A percentile compares a stretch with the other conserved stretches of the same genome.
phyloP scores from a whole-genome alignment of 164 flowering plant genomes.

The Berberis thunbergii region DNA sequence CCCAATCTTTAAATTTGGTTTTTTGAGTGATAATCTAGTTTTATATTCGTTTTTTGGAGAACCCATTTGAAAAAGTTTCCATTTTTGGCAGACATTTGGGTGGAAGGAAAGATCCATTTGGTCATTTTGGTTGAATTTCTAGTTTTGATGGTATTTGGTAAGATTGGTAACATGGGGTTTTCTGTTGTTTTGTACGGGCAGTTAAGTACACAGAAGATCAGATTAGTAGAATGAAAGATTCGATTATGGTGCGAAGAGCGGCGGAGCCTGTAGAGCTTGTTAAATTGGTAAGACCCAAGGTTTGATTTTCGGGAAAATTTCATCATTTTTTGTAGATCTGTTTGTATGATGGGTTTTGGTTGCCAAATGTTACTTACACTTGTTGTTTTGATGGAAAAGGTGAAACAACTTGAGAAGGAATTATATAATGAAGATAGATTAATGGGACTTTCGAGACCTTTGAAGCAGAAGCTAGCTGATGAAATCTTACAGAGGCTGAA shows the following conservation, averaged over 20 bases:
- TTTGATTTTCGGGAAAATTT: not conserved
- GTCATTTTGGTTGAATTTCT: not conserved
- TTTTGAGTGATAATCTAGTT: too few species aligned
- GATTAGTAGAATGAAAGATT: conserved; percentile 78
- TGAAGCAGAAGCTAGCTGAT: conserved; percentile 54
- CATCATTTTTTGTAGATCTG: conserved; percentile 2
- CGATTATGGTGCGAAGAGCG: conserved; percentile 57
- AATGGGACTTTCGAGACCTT: conserved; percentile 29
- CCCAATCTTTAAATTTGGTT: conserved; percentile 3
- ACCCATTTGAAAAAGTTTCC: too few species aligned
- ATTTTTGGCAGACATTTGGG: too few species aligned
- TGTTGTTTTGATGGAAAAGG: conserved; percentile 27
- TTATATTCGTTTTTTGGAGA: too few species aligned
- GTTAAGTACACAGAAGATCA: conserved; percentile 66
- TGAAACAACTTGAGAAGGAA: conserved; percentile 35
- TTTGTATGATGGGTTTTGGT: not conserved
- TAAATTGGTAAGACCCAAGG: conserved; percentile 44
- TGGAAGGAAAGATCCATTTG: too few species aligned
- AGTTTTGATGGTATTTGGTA: not conserved
- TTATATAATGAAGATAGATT: conserved; percentile 20
- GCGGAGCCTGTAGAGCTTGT: conserved; percentile 61
- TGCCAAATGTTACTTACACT: conserved; percentile 1
- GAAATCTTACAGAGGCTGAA: conserved; percentile 54
- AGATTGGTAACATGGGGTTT: not conserved
- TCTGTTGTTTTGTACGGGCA: conserved; percentile 27